Evolutionary conservation across 306 rosid species (phyloP), one percentile per base, ranked within the genome.

Genomic region (Dryas alaskensis): DNA sequence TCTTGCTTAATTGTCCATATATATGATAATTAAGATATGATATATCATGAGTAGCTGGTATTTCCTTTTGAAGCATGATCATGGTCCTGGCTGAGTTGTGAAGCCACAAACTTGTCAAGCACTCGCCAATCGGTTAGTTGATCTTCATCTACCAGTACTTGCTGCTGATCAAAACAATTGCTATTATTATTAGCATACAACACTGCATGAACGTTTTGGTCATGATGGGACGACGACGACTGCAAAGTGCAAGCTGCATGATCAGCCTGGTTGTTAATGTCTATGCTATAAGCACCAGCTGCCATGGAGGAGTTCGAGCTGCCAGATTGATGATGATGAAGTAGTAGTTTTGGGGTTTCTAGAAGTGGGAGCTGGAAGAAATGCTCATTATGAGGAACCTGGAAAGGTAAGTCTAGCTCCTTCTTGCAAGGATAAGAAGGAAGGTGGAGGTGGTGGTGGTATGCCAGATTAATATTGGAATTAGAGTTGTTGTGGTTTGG

Each of bases 51-150:
- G 62, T 67, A 76, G 77, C 74, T 69, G 14, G 58, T 72, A 19
- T 67, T 78, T 40, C 79, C 89, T 81, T 82, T 90, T 8, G 86
- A 70, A 40, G 70, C 86, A 70, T 87, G 84, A 62, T 87, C 86
- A 70, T 87, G 84, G 57, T 87, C 88, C 9, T 89, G 97, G 78
- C 98, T 90, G 45, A 93, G 96, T 70, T 93, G 98, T 42, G 97
- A 93, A 65, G 98, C 98, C 46, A 93, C 98, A 81, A 89, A 93
- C 76, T 93, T 93, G 83, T 93, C 97, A 42, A 93, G 87, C 69
- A 89, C 92, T 46, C 98, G 72, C 98, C 98, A 93, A 87, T 93
- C 97, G 4, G 96, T 90, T 7, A 89, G 81, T 65, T 84, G 89
- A 63, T 86, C 88, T 62, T 82, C 84, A 67, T 85, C 89, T 65